phyloP scores from a whole-genome alignment of 306 rosid genomes.

The Gastrolobium villosum region DNA sequence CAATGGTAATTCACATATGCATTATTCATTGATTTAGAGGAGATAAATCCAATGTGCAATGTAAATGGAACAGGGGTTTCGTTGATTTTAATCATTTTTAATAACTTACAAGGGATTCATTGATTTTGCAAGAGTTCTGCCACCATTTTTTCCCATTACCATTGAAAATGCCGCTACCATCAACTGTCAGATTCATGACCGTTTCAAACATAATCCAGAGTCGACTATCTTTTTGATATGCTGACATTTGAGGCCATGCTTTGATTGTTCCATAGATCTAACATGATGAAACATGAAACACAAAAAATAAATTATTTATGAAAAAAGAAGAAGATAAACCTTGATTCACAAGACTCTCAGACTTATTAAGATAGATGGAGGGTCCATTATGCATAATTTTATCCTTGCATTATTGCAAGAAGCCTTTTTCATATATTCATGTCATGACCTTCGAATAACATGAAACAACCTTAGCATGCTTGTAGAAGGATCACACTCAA shows the following conservation, averaged over 20 bases:
- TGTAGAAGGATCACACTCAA: no score
- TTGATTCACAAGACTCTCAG: no score
- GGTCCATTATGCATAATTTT: no score
- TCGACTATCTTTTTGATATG: slow-evolving; percentile 52
- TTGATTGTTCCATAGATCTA: slow-evolving; percentile 75
- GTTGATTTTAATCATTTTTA: neutral
- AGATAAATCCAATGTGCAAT: neutral
- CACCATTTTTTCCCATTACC: slow-evolving; percentile 95
- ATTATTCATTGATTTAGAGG: neutral
- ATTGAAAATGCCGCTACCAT: slow-evolving; percentile 77
- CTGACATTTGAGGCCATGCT: slow-evolving; percentile 67
- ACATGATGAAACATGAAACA: slow-evolving; percentile 4
- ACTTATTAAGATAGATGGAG: no score
- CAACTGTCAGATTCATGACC: slow-evolving; percentile 55
- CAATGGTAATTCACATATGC: neutral
- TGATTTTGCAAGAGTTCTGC: slow-evolving; percentile 79
- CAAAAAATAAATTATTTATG: no score
- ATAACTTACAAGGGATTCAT: slow-evolving; percentile 62
- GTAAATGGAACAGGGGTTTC: neutral
- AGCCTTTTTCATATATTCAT: no score
- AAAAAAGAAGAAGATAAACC: no score
- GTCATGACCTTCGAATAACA: no score
- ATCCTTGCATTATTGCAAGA: no score
- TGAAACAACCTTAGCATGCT: no score
- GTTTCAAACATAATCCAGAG: slow-evolving; percentile 69